Conservation (phyloP, 768 basidiomycete species). For the Leccinum uliginosum region DNA sequence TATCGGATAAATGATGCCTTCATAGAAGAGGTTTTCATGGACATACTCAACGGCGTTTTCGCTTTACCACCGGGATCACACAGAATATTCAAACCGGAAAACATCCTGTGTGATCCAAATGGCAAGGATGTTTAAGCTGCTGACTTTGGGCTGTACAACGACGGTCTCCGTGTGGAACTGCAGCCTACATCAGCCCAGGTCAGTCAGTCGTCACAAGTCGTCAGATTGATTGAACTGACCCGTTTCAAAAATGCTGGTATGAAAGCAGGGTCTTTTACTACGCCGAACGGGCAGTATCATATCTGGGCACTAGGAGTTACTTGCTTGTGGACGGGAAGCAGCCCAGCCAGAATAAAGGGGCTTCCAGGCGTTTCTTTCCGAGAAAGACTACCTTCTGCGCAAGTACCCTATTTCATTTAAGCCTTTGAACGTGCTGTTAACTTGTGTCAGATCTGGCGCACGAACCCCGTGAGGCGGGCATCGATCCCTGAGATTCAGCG, state of each 20-base stretch:
- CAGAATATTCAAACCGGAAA: conserved; percentile 38
- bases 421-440: conserved; percentile 1
- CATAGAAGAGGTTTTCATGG: conserved; percentile 64
- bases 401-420: conserved; percentile 8
- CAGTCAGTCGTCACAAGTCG: conserved; percentile 19
- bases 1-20: conserved; percentile 57
- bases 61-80: conserved; percentile 80
- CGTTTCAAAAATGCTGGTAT: conserved; percentile 50
- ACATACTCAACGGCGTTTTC: conserved; percentile 74
- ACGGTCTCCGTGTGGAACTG: conserved; percentile 59
- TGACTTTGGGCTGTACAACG: conserved; percentile 66
- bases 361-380: conserved; percentile 1
- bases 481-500: conserved; percentile 19
- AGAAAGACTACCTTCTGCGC: conserved; percentile 1
- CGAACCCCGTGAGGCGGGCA: conserved; percentile 6
- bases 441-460: conserved; percentile 14
- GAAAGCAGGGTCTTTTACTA: conserved; percentile 28
- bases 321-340: conserved; percentile 40
- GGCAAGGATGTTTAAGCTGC: conserved; percentile 56
- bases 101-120: conserved; percentile 57
- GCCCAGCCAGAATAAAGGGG: neutral
- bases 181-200: conserved; percentile 72
- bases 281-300: conserved; percentile 34
- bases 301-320: conserved; percentile 76
- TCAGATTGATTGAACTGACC: conserved; percentile 5